Percentiles rank a stretch among this genome's conserved stretches.
Evolutionary conservation across 1,284 basidiomycete genomes (phyloP).

Genomic region (Pyrrhoderma noxium): DNA sequence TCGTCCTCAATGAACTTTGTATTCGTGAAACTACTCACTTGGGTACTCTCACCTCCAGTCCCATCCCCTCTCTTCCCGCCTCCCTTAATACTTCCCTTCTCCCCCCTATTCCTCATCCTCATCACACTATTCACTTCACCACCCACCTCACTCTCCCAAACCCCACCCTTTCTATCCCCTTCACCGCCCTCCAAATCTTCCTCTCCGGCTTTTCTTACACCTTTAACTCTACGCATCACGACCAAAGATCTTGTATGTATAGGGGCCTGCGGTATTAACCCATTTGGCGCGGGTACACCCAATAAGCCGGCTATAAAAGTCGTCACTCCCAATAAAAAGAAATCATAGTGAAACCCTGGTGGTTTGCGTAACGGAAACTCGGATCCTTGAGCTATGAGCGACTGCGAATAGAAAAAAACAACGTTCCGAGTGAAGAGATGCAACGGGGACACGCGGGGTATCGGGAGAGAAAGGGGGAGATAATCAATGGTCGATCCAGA

Average conservation of each 20-base stretch:
- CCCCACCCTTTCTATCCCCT: too few relatives aligned
- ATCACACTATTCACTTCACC: too few relatives aligned
- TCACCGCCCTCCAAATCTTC: not conserved
- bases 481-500: too few relatives aligned
- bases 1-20: too few relatives aligned
- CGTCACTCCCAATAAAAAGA: slow-evolving; percentile 84
- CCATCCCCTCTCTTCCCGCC: not conserved
- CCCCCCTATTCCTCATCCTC: not conserved
- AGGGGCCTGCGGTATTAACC: slow-evolving; percentile 93
- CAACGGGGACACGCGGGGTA: not conserved
- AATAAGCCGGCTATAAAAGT: slow-evolving; percentile 90
- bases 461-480: too few relatives aligned
- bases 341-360: slow-evolving; percentile 88
- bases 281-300: slow-evolving; percentile 91
- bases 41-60: too few relatives aligned
- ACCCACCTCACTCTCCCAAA: too few relatives aligned
- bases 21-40: too few relatives aligned
- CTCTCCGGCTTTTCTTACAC: slow-evolving; percentile 25
- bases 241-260: slow-evolving; percentile 86
- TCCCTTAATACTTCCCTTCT: not conserved
- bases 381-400: slow-evolving; percentile 88
- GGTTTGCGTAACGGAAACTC: slow-evolving; percentile 89
- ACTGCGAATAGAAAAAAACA: too few relatives aligned
- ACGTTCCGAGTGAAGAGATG: slow-evolving; percentile 1
- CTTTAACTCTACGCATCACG: slow-evolving; percentile 54